A percentile compares a stretch with the other conserved stretches of the same genome.
phyloP scores from a whole-genome alignment of 2,329 filamentous ascomycete genomes.

The Stemphylium vesicarium region DNA sequence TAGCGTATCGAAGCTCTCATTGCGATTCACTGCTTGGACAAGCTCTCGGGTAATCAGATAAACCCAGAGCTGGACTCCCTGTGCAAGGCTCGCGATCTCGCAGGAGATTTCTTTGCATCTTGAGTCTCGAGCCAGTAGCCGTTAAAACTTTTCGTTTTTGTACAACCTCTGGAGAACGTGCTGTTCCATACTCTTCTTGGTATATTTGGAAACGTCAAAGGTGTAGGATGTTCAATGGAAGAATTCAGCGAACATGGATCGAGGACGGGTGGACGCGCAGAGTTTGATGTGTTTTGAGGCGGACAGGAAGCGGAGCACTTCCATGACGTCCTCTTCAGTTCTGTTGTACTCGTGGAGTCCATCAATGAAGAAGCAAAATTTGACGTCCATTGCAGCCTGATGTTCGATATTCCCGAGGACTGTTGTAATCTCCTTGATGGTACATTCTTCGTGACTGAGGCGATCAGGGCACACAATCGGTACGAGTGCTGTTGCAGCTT shows the following conservation, averaged over 20 bases:
- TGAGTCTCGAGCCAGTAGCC: neutral
- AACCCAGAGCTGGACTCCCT: constrained; percentile 30
- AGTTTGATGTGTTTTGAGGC: constrained; percentile 9
- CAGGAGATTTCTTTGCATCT: neutral
- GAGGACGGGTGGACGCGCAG: constrained; percentile 14
- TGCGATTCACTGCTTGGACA: neutral
- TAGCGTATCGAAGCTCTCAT: constrained; percentile 11
- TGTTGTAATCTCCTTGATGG: constrained; percentile 6
- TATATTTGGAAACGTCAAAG: constrained; percentile 1
- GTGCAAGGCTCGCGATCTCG: constrained; percentile 11
- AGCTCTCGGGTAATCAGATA: constrained; percentile 14
- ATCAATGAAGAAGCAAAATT: constrained; percentile 24
- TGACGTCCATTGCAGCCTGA: neutral
- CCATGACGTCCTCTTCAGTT: constrained; percentile 1
- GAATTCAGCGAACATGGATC: constrained; percentile 6
- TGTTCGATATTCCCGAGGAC: neutral
- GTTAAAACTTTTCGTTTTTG: neutral
- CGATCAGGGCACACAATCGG: neutral
- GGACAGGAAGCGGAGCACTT: constrained; percentile 1
- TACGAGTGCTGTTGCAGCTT: constrained; percentile 14
- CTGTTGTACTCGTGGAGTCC: constrained; percentile 24
- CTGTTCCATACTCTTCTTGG: constrained; percentile 2
- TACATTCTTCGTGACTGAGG: constrained; percentile 14
- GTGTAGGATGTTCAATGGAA: neutral
- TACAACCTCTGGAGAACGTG: neutral